Evolutionary conservation across 202 grass and related monocot genomes (phyloP).

Genomic region (Eragrostis tef): DNA sequence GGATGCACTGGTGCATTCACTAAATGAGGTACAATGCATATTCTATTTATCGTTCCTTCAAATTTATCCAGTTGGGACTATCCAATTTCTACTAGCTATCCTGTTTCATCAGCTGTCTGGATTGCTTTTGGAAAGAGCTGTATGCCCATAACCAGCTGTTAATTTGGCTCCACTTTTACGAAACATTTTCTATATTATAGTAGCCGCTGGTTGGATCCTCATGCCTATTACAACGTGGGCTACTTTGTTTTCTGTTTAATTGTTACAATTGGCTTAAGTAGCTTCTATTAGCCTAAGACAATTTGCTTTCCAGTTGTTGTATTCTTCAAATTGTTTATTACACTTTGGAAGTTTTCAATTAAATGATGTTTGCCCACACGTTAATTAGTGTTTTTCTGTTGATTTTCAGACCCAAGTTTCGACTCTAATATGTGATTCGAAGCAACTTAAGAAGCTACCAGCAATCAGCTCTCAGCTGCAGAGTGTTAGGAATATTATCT

Average conservation of each 20-base stretch:
- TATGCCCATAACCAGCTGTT: not conserved
- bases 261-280: not conserved
- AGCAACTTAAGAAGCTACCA: slow-evolving; percentile 84
- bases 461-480: slow-evolving; percentile 66
- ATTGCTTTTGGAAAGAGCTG: not conserved
- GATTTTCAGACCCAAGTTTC: slow-evolving; percentile 80
- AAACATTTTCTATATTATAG: not conserved
- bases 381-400: slow-evolving; percentile 38
- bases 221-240: not conserved
- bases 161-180: not conserved
- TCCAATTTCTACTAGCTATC: not conserved
- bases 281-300: not conserved
- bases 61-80: slow-evolving; percentile 18
- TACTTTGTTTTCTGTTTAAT: not conserved
- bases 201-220: not conserved
- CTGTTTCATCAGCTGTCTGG: not conserved
- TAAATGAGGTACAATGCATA: slow-evolving; percentile 73
- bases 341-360: not conserved
- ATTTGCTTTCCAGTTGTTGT: not conserved
- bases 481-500: slow-evolving; percentile 70
- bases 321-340: not conserved
- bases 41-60: slow-evolving; percentile 32
- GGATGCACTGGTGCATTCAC: slow-evolving; percentile 85
- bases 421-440: slow-evolving; percentile 79
- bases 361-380: not conserved